Conservation (phyloP, 1,284 basidiomycete genomes). For the Rhodofomes roseus region DNA sequence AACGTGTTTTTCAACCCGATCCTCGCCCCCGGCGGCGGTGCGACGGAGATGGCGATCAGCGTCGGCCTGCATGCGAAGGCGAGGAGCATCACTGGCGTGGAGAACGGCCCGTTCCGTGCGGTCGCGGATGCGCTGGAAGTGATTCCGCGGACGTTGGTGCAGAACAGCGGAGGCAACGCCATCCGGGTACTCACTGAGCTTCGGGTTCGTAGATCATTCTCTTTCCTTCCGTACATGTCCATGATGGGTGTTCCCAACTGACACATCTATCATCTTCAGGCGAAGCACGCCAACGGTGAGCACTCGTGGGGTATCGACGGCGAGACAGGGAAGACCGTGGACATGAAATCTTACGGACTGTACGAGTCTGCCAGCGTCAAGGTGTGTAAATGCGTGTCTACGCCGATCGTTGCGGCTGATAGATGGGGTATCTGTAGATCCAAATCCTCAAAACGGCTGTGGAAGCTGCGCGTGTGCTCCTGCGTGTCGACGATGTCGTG, state of each 20-base stretch:
- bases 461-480: constrained; percentile 85
- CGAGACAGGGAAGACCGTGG: constrained; percentile 90
- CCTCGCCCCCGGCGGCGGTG: constrained; percentile 92
- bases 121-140: constrained; percentile 98
- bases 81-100: constrained; percentile 77
- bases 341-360: constrained; percentile 93
- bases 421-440: constrained; percentile 44
- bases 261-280: constrained; percentile 40
- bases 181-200: constrained; percentile 92
- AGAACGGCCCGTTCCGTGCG: constrained; percentile 88
- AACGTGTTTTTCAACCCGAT: constrained; percentile 96
- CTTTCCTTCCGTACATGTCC: not conserved
- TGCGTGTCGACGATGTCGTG: constrained; percentile 95
- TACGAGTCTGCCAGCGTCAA: constrained; percentile 97
- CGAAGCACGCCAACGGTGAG: constrained; percentile 92
- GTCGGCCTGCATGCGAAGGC: constrained; percentile 88
- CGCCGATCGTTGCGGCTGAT: not conserved
- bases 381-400: constrained; percentile 32
- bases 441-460: constrained; percentile 98
- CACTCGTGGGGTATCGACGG: constrained; percentile 93
- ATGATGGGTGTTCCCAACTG: not conserved
- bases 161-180: constrained; percentile 95
- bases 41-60: constrained; percentile 97
- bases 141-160: constrained; percentile 92
- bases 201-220: constrained; percentile 40